Percentiles rank a stretch among this genome's conserved stretches.
phyloP scores from a whole-genome alignment of 371 early-diverging fungal genomes.

The Circinella minor region DNA sequence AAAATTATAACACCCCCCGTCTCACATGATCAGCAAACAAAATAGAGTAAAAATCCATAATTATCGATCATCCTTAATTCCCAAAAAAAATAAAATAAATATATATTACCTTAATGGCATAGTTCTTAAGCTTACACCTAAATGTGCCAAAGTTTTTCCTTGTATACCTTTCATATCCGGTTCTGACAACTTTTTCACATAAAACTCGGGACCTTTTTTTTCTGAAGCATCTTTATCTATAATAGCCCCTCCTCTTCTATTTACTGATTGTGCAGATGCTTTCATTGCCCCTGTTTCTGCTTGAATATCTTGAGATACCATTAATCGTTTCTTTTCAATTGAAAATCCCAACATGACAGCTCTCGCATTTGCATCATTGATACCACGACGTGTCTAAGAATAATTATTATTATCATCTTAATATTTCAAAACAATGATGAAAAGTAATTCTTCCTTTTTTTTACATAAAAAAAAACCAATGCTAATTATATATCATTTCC shows the following conservation, averaged over 20 bases:
- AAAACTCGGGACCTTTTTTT: conserved; percentile 66
- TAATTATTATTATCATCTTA: too few species aligned
- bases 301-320: conserved; percentile 58
- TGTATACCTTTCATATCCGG: conserved; percentile 58
- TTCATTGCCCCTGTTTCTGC: conserved; percentile 30
- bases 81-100: conserved; percentile 10
- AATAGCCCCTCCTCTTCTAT: conserved; percentile 39
- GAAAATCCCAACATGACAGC: conserved; percentile 45
- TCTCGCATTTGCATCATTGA: conserved; percentile 43
- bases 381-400: conserved; percentile 55
- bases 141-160: conserved; percentile 57
- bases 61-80: background rate
- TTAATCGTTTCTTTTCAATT: conserved; percentile 52
- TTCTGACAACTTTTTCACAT: conserved; percentile 60
- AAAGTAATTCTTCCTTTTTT: background rate
- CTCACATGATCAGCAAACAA: background rate
- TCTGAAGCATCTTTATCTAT: conserved; percentile 48
- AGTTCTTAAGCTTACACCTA: conserved; percentile 71
- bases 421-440: background rate
- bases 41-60: too few species aligned
- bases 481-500: too few species aligned
- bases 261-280: conserved; percentile 14
- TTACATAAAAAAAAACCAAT: too few species aligned
- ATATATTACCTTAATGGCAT: conserved; percentile 74
- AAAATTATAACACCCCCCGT: background rate